Evolutionary conservation across 345 rosid species (phyloP), one percentile per base, ranked within the genome.

Genomic region (Eucalyptus regnans): DNA sequence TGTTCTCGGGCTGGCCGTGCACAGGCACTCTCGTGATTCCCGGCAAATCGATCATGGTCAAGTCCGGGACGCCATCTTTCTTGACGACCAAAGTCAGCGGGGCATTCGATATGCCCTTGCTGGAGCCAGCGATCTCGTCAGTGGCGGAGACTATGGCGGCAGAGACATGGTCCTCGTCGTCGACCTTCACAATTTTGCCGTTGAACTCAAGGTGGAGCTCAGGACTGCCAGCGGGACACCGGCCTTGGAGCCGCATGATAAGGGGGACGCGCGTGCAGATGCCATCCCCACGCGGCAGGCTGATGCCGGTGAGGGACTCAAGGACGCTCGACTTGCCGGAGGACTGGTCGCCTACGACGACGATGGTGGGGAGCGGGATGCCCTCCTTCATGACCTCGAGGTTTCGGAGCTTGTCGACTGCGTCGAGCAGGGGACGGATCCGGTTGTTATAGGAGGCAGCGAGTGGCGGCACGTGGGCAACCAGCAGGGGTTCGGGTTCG

Each of bases 191-290:
- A 1, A 81, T 86, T 58, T 90, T 91, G 29, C 88, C 92, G 12
- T 92, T 64, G 66, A 86, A 93, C 87, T 93, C 92, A 49, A 93
- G 88, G 58, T 41, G 90, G 51, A 93, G 89, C 90, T 91, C 92
- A 1, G 96, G 91, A 22, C 60, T 7, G 8, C 83, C 86, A 6
- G 89, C 83, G 66, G 8, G 27, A 6, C 51, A 7, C 37, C 92
- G 88, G 56, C 88, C 71, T 46, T 93, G 94, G n/a, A n/a, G n/a
- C n/a, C n/a, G n/a, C n/a, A n/a, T n/a, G n/a, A n/a, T n/a, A n/a
- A n/a, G n/a, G n/a, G 94, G 96, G 10, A 93, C 94, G 76, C 94
- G 87, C 9, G 96, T 94, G 83, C 95, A 93, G 13, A 93, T 94
- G 1, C 94, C 93, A 31, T 90, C 92, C 6, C 92, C 92, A 0